Percentiles rank a stretch among this genome's conserved stretches.
phyloP scores from a whole-genome alignment of 345 rosid species.

The Pistacia atlantica region DNA sequence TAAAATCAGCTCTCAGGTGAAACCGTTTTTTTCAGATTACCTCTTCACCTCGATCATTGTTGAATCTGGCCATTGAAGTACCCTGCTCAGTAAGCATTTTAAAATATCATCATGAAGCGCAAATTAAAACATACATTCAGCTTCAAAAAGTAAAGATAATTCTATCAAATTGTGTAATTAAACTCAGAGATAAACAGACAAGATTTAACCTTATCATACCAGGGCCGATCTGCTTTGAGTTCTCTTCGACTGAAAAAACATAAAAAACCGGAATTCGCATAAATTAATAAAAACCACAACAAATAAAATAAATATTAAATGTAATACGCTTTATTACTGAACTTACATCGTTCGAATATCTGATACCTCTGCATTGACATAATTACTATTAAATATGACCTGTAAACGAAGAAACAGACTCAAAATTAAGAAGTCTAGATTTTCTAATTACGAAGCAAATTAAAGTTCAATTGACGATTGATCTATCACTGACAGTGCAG shows the following conservation, averaged over 20 bases:
- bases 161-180: neutral
- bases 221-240: constrained; percentile 34
- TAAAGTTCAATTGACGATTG: neutral
- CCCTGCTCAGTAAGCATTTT: constrained; percentile 18
- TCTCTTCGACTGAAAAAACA: constrained; percentile 44
- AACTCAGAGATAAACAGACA: neutral
- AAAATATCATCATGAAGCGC: neutral
- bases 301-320: too few species aligned
- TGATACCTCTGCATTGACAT: constrained; percentile 40
- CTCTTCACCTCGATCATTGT: constrained; percentile 49
- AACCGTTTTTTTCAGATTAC: constrained; percentile 31
- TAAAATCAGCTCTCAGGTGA: constrained; percentile 8
- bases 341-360: constrained; percentile 47
- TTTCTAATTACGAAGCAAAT: neutral
- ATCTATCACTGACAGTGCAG: neutral
- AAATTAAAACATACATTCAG: neutral
- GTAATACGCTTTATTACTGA: neutral
- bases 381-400: constrained; percentile 40
- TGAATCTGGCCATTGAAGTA: constrained; percentile 35
- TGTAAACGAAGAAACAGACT: constrained; percentile 17
- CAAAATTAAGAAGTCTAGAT: neutral
- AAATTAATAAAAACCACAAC: neutral
- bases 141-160: neutral
- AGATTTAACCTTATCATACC: constrained; percentile 50
- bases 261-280: constrained; percentile 2